These are phyloP conservation scores for Pyrenophora tritici-repentis DNA, from an alignment of 2,329 filamentous ascomycete genomes.

Conservation along the genomic window DNA sequence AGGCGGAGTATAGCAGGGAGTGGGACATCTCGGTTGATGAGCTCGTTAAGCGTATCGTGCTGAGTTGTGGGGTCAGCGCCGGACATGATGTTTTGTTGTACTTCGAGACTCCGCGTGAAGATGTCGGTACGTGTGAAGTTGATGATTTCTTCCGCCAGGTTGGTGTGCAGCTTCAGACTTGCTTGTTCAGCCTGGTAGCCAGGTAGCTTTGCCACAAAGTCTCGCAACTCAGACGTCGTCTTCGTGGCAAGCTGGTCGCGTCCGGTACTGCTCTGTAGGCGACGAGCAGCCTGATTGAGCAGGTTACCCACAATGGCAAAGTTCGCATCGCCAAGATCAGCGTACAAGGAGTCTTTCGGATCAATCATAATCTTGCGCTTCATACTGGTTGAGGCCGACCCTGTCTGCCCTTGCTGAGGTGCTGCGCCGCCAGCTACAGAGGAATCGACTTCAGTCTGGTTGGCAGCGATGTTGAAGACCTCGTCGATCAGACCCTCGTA, in stretches of 20 bases:
- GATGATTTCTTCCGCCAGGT: slow-evolving; percentile 92
- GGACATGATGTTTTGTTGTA: slow-evolving; percentile 93
- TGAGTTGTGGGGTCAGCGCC: slow-evolving; percentile 87
- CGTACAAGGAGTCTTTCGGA: slow-evolving; percentile 85
- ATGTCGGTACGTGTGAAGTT: slow-evolving; percentile 87
- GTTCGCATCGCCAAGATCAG: slow-evolving; percentile 86
- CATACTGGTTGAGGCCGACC: slow-evolving; percentile 55
- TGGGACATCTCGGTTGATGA: slow-evolving; percentile 86
- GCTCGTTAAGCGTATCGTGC: slow-evolving; percentile 87
- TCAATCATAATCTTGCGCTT: slow-evolving; percentile 91
- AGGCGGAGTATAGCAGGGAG: slow-evolving; percentile 81
- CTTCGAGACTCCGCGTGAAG: slow-evolving; percentile 86
- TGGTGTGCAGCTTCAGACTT: slow-evolving; percentile 88
- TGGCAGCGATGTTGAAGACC: slow-evolving; percentile 87
- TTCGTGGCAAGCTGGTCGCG: slow-evolving; percentile 78
- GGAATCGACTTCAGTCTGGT: slow-evolving; percentile 89
- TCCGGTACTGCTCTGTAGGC: slow-evolving; percentile 86
- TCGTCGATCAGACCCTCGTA: slow-evolving; percentile 97
- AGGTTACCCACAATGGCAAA: slow-evolving; percentile 91
- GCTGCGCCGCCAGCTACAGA: slow-evolving; percentile 80
- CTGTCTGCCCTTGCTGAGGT: slow-evolving; percentile 60
- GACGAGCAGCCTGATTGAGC: slow-evolving; percentile 86
- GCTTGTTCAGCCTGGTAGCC: slow-evolving; percentile 92
- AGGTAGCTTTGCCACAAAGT: slow-evolving; percentile 93
- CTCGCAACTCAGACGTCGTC: slow-evolving; percentile 86